Percentiles rank a stretch among this genome's conserved stretches.
Conservation (phyloP, 2,329 filamentous ascomycete species). For the Alternaria arborescens region DNA sequence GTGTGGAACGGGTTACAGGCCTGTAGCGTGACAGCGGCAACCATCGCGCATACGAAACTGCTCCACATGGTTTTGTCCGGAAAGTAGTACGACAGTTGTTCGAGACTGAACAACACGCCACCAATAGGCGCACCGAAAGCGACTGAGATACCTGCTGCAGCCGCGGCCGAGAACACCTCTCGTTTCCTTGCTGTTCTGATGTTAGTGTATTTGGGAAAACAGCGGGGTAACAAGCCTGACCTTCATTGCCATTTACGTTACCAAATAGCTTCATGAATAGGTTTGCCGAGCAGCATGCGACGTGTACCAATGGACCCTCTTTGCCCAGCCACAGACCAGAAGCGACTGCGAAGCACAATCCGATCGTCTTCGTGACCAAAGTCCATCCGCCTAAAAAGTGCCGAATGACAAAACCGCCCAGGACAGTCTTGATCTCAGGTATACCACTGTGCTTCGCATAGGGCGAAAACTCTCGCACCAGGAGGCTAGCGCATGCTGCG, state of each 20-base stretch:
- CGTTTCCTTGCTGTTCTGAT: constrained; percentile 77
- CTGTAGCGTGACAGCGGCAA: constrained; percentile 93
- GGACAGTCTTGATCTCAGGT: constrained; percentile 94
- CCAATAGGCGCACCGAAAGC: constrained; percentile 95
- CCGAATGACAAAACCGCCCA: constrained; percentile 92
- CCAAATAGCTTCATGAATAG: constrained; percentile 90
- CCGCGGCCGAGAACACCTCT: constrained; percentile 90
- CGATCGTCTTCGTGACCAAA: constrained; percentile 85
- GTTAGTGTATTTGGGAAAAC: constrained; percentile 26
- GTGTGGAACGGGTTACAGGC: constrained; percentile 94
- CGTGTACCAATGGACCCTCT: constrained; percentile 93
- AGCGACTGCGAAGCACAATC: constrained; percentile 86
- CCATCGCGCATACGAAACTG: constrained; percentile 98
- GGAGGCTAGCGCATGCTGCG: constrained; percentile 76
- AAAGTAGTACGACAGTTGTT: constrained; percentile 96
- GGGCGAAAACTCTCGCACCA: constrained; percentile 84
- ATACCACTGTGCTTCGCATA: constrained; percentile 96
- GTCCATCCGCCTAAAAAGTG: constrained; percentile 90
- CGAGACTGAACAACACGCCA: constrained; percentile 93
- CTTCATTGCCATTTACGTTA: constrained; percentile 85
- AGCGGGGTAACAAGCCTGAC: constrained; percentile 53
- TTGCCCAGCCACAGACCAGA: constrained; percentile 97
- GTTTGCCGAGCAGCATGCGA: constrained; percentile 95
- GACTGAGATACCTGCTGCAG: constrained; percentile 90
- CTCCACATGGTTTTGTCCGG: constrained; percentile 99